A percentile compares a stretch with the other conserved stretches of the same genome.
Conservation (phyloP, 306 rosid species). For the Herpetospermum pedunculosum region DNA sequence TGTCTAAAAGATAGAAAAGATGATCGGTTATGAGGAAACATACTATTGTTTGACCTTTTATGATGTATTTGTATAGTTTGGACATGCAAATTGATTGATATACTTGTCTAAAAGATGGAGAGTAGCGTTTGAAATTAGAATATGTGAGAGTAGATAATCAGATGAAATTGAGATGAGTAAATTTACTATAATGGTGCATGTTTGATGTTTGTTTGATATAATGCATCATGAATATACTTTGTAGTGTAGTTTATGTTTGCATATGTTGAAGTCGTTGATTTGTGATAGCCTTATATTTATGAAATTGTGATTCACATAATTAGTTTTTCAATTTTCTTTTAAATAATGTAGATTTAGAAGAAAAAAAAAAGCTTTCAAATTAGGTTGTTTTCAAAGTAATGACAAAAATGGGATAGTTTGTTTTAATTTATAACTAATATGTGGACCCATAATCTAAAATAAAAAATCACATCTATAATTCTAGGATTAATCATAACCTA, state of each 20-base stretch:
- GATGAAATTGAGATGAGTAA: too few species aligned
- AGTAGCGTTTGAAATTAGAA: background rate
- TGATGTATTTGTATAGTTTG: too few species aligned
- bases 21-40: too few species aligned
- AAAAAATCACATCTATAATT: background rate
- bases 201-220: too few species aligned
- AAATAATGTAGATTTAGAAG: too few species aligned
- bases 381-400: background rate
- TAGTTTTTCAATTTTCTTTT: too few species aligned
- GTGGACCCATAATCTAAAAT: background rate
- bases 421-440: background rate
- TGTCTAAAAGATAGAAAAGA: too few species aligned
- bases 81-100: too few species aligned
- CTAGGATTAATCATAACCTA: background rate
- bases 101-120: background rate
- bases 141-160: background rate
- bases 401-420: background rate
- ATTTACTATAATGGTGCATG: background rate
- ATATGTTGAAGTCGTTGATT: background rate
- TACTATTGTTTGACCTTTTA: too few species aligned
- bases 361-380: too few species aligned
- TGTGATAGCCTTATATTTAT: background rate
- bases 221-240: too few species aligned
- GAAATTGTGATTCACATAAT: too few species aligned
- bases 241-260: background rate